A percentile compares a stretch with the other conserved stretches of the same genome.
Evolutionary conservation across 306 rosid genomes (phyloP).

Genomic region (Citrullus amarus): DNA sequence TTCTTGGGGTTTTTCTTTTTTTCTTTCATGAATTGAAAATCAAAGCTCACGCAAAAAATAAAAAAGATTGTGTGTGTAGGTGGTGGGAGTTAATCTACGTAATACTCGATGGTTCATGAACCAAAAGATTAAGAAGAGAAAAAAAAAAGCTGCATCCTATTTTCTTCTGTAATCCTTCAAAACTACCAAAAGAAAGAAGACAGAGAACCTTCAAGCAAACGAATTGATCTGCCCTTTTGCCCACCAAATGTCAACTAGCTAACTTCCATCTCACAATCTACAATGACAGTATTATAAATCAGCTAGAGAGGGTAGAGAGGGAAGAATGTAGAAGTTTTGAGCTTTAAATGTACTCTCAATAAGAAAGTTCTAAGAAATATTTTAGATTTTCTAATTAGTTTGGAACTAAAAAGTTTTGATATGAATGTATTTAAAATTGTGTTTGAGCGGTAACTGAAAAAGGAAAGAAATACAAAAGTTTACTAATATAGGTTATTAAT

Average conservation of each 20-base stretch:
- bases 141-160: neutral
- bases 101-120: neutral
- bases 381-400: too few species aligned
- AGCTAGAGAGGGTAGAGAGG: too few species aligned
- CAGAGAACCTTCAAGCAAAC: neutral
- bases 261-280: slow-evolving; percentile 54
- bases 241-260: slow-evolving; percentile 5
- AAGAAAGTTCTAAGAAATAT: too few species aligned
- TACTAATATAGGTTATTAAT: too few species aligned
- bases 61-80: neutral
- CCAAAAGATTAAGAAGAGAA: neutral
- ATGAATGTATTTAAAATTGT: too few species aligned
- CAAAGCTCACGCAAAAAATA: neutral
- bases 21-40: neutral
- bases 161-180: neutral
- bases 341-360: too few species aligned
- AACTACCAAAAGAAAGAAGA: neutral
- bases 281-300: slow-evolving; percentile 9
- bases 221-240: neutral
- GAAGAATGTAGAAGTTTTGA: neutral
- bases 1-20: neutral
- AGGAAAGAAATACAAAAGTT: too few species aligned
- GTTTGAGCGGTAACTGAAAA: too few species aligned
- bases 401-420: too few species aligned
- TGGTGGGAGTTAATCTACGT: neutral